These are phyloP conservation scores for Sporobolomyces roseus DNA, from an alignment of 768 basidiomycete species.

Conservation along the genomic window DNA sequence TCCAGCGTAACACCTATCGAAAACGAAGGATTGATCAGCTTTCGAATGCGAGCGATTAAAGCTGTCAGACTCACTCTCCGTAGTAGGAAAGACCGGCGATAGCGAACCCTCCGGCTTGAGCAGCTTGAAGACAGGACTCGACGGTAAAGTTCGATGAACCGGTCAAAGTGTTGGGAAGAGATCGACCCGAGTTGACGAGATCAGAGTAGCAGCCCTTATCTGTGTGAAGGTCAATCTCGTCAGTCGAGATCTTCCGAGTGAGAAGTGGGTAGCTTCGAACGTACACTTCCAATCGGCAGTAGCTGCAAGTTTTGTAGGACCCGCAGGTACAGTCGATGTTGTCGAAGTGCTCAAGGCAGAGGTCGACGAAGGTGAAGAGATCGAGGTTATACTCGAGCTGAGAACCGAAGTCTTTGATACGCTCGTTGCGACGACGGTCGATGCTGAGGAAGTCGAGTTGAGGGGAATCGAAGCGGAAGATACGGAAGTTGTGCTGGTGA, in stretches of 20 bases:
- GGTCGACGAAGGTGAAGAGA: neutral
- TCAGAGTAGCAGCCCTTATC: constrained; percentile 30
- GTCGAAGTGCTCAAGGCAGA: neutral
- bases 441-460: too few species aligned
- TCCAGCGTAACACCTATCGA: constrained; percentile 6
- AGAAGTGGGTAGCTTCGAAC: neutral
- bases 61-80: constrained; percentile 24
- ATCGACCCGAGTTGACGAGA: constrained; percentile 21
- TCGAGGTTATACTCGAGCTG: neutral
- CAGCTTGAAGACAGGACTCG: constrained; percentile 13
- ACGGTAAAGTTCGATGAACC: neutral
- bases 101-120: constrained; percentile 5
- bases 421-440: too few species aligned
- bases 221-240: neutral
- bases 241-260: neutral
- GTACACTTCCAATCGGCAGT: constrained; percentile 19
- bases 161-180: constrained; percentile 16
- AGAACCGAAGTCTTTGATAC: too few species aligned
- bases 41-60: neutral
- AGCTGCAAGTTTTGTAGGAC: neutral
- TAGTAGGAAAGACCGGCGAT: constrained; percentile 22
- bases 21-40: too few species aligned
- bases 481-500: neutral
- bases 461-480: neutral
- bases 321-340: neutral